Evolutionary conservation across 176 grass and related monocot genomes (phyloP), one percentile per base, ranked within the genome.

Genomic region (Tillandsia leiboldiana): DNA sequence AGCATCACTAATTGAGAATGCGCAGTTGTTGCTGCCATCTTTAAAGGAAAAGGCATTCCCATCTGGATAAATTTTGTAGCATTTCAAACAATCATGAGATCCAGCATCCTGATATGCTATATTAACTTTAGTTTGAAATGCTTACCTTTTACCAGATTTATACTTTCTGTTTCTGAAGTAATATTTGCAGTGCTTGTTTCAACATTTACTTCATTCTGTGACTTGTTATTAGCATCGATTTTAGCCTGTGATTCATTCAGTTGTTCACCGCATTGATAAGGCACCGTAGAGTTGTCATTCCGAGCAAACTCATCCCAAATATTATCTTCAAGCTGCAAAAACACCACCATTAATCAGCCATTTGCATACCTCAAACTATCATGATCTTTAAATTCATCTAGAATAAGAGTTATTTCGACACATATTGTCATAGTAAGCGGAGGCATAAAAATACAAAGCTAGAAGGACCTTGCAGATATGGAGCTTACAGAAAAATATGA

Each of bases 311-410:
- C 83, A 83, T 81, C 74, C 78, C 78, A 75, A 67, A 81, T 66
- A 74, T 86, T 78, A 75, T 81, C 83, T 83, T 72, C 77, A 70
- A 83, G 70, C 87, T 90, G 83, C 53, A 78, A 23, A 78, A 83
- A 14, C 20, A 66, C 5, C 17, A 51, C 3, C 20, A 50, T 20
- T 15, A 26, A 24, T 51, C 48, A 61, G 15, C 56, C 56, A 61
- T 23, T 61, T 61, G 33, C 33, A 42, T 61, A 10, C 8, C 56
- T 57, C 12, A 61, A 61, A 61, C 8, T 23, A 22, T 18, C 9
- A 42, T 23, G 56, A 61, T 9, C 2, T 61, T 61, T 23, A 61
- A 61, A 22, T 42, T 42, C 33, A 42, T 42, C 33, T 42, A 42
- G 33, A 42, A 42, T 42, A 42, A 6, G 33, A 42, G 33, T 42